A percentile compares a stretch with the other conserved stretches of the same genome.
Conservation (phyloP, 805 yeast species). For the Yarrowia bubula region DNA sequence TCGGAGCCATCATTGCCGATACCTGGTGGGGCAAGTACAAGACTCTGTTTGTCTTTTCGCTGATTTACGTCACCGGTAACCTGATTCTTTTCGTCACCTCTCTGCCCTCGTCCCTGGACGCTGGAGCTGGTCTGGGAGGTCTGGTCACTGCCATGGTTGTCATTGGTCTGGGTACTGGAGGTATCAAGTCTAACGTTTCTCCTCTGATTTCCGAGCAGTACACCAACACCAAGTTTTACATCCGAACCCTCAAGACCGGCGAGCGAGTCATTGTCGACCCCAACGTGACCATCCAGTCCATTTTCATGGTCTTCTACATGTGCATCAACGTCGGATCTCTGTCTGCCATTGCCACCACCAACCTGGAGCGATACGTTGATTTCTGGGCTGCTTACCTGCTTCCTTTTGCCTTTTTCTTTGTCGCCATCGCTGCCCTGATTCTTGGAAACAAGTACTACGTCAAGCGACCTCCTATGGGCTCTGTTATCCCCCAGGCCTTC, state of each 20-base stretch:
- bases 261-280: slow-evolving; percentile 70
- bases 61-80: slow-evolving; percentile 59
- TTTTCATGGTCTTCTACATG: slow-evolving; percentile 73
- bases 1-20: slow-evolving; percentile 75
- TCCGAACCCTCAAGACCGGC: slow-evolving; percentile 58
- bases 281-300: slow-evolving; percentile 65
- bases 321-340: slow-evolving; percentile 75
- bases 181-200: slow-evolving; percentile 74
- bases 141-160: slow-evolving; percentile 54
- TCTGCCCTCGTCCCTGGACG: slow-evolving; percentile 54
- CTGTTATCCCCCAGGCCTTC: slow-evolving; percentile 57
- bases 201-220: slow-evolving; percentile 75
- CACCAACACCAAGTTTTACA: slow-evolving; percentile 58
- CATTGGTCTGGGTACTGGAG: slow-evolving; percentile 77
- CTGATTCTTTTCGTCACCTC: slow-evolving; percentile 68
- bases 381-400: slow-evolving; percentile 65
- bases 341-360: slow-evolving; percentile 73
- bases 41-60: slow-evolving; percentile 61
- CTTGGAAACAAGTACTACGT: slow-evolving; percentile 56
- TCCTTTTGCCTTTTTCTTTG: slow-evolving; percentile 66
- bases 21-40: slow-evolving; percentile 69
- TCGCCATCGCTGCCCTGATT: slow-evolving; percentile 54
- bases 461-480: slow-evolving; percentile 60
- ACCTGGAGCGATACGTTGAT: slow-evolving; percentile 62
- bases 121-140: slow-evolving; percentile 61